Percentiles rank a stretch among this genome's conserved stretches.
Evolutionary conservation across 805 yeast genomes (phyloP).

Genomic region (Ogataea nitratoaversa): DNA sequence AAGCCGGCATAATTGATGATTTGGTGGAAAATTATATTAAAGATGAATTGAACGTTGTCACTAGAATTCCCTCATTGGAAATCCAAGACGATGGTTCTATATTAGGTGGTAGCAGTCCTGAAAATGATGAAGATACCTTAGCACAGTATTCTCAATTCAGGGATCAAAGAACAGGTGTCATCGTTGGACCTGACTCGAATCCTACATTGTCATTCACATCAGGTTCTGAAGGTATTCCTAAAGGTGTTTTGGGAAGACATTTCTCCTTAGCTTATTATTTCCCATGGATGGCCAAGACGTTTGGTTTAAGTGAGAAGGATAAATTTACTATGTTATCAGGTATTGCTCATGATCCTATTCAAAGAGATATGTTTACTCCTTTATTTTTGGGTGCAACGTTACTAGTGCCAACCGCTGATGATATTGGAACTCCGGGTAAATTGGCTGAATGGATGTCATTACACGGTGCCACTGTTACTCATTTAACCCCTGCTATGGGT

Average conservation of each 20-base stretch:
- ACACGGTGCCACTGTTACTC: conserved; percentile 92
- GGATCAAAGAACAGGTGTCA: conserved; percentile 71
- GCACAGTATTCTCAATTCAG: conserved; percentile 40
- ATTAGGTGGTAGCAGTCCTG: conserved; percentile 49
- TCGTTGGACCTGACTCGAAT: conserved; percentile 96
- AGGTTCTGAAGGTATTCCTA: conserved; percentile 97
- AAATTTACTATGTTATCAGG: conserved; percentile 97
- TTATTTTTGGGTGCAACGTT: conserved; percentile 91
- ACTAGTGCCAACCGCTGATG: conserved; percentile 92
- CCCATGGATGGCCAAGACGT: conserved; percentile 96
- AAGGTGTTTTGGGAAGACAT: conserved; percentile 98
- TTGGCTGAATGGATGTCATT: conserved; percentile 96
- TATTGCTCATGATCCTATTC: conserved; percentile 98
- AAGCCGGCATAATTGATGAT: conserved; percentile 80
- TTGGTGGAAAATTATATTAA: conserved; percentile 75
- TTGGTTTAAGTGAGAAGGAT: conserved; percentile 73
- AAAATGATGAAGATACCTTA: conserved; percentile 44
- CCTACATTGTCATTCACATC: conserved; percentile 96
- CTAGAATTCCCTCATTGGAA: conserved; percentile 74
- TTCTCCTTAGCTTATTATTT: conserved; percentile 95
- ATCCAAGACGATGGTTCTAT: conserved; percentile 72
- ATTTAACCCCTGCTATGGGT: conserved; percentile 99
- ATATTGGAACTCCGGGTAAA: conserved; percentile 97
- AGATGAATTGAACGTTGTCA: conserved; percentile 65
- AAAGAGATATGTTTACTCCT: conserved; percentile 98